phyloP scores from a whole-genome alignment of 2,329 filamentous ascomycete species.

The Alternaria triticina region DNA sequence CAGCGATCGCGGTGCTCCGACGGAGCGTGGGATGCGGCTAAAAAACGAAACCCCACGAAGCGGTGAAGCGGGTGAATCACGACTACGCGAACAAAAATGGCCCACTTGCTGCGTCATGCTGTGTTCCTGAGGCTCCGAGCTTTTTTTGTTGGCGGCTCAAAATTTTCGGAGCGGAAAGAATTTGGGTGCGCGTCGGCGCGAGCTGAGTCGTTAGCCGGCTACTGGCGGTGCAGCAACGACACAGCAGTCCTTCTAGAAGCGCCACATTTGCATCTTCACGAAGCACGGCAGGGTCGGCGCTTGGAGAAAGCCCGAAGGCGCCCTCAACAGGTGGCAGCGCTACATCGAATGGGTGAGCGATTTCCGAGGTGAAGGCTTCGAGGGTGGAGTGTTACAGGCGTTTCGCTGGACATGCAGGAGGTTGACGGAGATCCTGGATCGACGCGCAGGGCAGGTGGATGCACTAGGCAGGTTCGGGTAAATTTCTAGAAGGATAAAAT shows the following conservation, averaged over 20 bases:
- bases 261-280: conserved; percentile 22
- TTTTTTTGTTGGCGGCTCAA: conserved; percentile 21
- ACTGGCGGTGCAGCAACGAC: conserved; percentile 21
- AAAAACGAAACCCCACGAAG: conserved; percentile 36
- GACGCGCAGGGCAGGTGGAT: conserved; percentile 27
- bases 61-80: conserved; percentile 38
- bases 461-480: conserved; percentile 32
- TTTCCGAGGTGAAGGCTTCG: conserved; percentile 13
- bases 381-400: conserved; percentile 20
- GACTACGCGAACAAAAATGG: conserved; percentile 6
- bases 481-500: conserved; percentile 41
- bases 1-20: conserved; percentile 6
- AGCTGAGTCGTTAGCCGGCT: conserved; percentile 34
- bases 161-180: conserved; percentile 22
- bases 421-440: conserved; percentile 26
- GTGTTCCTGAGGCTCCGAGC: conserved; percentile 21
- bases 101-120: conserved; percentile 35
- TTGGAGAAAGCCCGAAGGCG: conserved; percentile 12
- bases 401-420: conserved; percentile 21
- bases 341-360: conserved; percentile 11
- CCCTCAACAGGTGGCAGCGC: conserved; percentile 25
- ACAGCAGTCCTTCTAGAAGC: conserved; percentile 24
- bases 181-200: conserved; percentile 23
- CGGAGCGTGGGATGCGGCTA: conserved; percentile 34
- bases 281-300: conserved; percentile 8